phyloP scores from a whole-genome alignment of 2,329 filamentous ascomycete genomes.

The Diaporthe nobilis region DNA sequence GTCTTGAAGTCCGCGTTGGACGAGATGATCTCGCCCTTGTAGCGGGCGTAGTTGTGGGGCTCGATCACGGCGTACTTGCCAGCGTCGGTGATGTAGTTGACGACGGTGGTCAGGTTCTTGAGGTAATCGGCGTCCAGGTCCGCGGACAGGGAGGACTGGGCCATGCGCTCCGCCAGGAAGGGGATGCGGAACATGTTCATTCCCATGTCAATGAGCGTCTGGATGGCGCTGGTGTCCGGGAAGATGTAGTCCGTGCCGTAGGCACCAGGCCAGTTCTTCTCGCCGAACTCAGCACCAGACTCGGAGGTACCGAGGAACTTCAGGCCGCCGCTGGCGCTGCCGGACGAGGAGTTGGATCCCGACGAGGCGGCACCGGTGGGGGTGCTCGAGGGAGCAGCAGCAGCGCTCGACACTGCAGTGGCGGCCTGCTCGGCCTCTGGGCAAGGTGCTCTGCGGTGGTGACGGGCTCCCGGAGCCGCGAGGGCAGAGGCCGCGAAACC shows the following conservation, averaged over 20 bases:
- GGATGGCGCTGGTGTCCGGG: constrained; percentile 65
- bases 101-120: constrained; percentile 51
- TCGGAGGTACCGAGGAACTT: constrained; percentile 56
- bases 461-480: constrained; percentile 37
- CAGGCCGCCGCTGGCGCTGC: constrained; percentile 30
- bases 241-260: constrained; percentile 75
- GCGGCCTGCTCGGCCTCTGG: not conserved
- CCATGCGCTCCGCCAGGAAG: constrained; percentile 41
- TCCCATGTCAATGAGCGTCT: constrained; percentile 65
- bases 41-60: constrained; percentile 74
- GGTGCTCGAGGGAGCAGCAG: not conserved
- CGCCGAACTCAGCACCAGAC: constrained; percentile 75
- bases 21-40: constrained; percentile 67
- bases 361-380: constrained; percentile 35
- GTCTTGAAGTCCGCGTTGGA: constrained; percentile 66
- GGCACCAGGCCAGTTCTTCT: constrained; percentile 67
- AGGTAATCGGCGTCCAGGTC: constrained; percentile 57
- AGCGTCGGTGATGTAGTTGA: constrained; percentile 51
- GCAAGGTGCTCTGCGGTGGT: constrained; percentile 17
- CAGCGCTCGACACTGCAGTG: not conserved
- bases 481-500: constrained; percentile 42
- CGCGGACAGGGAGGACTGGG: constrained; percentile 49
- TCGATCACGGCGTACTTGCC: constrained; percentile 57
- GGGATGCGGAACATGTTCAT: constrained; percentile 42
- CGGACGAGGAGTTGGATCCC: constrained; percentile 31